A percentile compares a stretch with the other conserved stretches of the same genome.
Evolutionary conservation across 2,329 filamentous ascomycete genomes (phyloP).

Genomic region (Westerdykella aurantiaca): DNA sequence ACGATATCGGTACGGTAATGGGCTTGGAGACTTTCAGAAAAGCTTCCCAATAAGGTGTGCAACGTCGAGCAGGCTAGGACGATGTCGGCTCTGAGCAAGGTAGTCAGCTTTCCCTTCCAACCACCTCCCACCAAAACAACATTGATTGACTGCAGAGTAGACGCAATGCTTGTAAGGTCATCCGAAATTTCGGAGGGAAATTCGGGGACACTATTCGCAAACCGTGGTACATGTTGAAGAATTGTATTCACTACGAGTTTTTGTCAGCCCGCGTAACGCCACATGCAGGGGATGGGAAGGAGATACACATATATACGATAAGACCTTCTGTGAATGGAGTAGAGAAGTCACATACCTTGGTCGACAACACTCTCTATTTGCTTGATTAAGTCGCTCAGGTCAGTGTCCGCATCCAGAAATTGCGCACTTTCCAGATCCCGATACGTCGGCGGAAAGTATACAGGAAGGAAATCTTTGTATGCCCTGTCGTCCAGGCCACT

Average conservation of each 20-base stretch:
- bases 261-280: no score
- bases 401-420: no score
- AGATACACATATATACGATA: no score
- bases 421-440: constrained; percentile 9
- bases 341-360: no score
- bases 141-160: neutral
- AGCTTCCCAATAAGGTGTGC: constrained; percentile 15
- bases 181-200: neutral
- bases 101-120: no score
- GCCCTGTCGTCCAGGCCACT: constrained; percentile 21
- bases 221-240: no score
- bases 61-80: constrained; percentile 22
- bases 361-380: no score
- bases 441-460: constrained; percentile 31
- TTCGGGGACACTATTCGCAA: neutral
- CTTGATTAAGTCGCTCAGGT: no score
- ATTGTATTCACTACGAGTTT: no score
- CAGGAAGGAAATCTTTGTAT: constrained; percentile 25
- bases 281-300: no score
- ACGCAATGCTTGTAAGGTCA: neutral
- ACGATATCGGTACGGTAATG: constrained; percentile 9
- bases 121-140: neutral
- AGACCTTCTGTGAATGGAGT: no score
- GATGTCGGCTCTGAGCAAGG: constrained; percentile 10
- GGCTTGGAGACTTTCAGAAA: constrained; percentile 19